Base-by-base conservation (phyloP, 495 filamentous ascomycete genomes). In the Penicillium egyptiacum region DNA sequence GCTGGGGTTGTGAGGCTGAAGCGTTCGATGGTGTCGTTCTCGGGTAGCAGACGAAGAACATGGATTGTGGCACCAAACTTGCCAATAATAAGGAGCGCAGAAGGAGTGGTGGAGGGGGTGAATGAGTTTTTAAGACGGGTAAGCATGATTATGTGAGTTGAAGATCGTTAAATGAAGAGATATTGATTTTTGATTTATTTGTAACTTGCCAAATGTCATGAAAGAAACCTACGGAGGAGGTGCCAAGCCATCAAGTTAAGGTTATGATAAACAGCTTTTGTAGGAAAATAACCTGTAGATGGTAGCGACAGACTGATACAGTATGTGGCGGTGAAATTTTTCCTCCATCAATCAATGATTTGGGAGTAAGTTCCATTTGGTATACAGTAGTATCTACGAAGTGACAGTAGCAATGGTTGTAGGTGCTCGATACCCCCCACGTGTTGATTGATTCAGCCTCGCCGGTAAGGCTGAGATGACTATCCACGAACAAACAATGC, bases 381-480 rank as follows among this genome's bases (percentile, higher is more conserved):
- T 47, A 47, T 30, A 22, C 16, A 46, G 23, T 30, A 30, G 44
- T 47, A 28, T 47, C 25, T 47, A 28, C 44, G 14, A 26, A 47
- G 44, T 28, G 23, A 47, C 30, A 43, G 19, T 43, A 41, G 28
- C 16, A 58, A 52, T 53, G 20, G 49, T 30, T 42, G 5, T 19
- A 53, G 56, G 50, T 47, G 43, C 50, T 40, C 20, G 28, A 55
- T 55, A 60, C 58, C 58, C 58, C 42, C 48, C 58, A 60, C 41
- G 17, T 56, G 31, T 56, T 56, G 26, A 25, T 47, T 12, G 58
- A 60, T 60, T 60, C 53, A 56, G 58, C 53, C 58, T 60, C 48
- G 28, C 46, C 28, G 28, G 47, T 5, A 50, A 56, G 58, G 35
- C 48, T 60, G 47, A 56, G 55, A 39, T 57, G 47, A 26, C 25